Base-by-base conservation (phyloP, 2,329 filamentous ascomycete species). In the Knufia petricola region DNA sequence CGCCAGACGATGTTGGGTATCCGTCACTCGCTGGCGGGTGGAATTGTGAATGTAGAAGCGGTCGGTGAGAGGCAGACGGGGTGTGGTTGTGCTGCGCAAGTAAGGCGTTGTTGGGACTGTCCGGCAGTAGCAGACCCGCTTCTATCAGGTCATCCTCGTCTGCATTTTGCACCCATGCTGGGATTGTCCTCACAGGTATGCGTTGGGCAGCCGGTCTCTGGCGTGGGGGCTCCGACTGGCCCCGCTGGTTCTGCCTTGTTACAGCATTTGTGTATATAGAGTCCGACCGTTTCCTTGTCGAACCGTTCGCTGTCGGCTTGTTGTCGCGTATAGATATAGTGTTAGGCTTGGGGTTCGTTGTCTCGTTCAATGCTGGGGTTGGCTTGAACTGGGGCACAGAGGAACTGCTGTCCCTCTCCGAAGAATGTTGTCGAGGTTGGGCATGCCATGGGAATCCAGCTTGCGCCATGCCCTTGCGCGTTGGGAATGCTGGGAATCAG, bases 61-160 rank as follows among this genome's bases (percentile, higher is more conserved):
- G 49, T 31, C 61, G 58, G 13, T 60, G 59, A 20, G 59, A 61
- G 21, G 58, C 52, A 49, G 66, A 61, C 3, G 68, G 66, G 15
- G 62, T 64, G 57, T 68, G 63, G 49, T 72, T 70, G 54, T 72
- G 70, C 39, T 72, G 69, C 36, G 70, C 70, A 39, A 72, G 62
- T 28, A 67, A 53, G n/a, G 66, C 69, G 43, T 63, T 64, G 30
- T 63, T 57, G 30, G 65, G 60, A 21, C 62, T 55, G 40, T 66
- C 66, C 8, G 70, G 60, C 13, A 68, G 60, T 13, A 68, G 56
- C 12, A 55, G 58, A 38, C 55, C 59, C 37, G 58, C 52, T 32
- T 66, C 58, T 32, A 67, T 63, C 20, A 63, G 55, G 31, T 65
- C 68, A 30, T 65, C 63, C 19, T 66, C 65, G 39, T 68, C 65